Percentiles rank a stretch among this genome's conserved stretches.
Conservation (phyloP, 345 rosid genomes). For the Crucihimalaya himalaica region DNA sequence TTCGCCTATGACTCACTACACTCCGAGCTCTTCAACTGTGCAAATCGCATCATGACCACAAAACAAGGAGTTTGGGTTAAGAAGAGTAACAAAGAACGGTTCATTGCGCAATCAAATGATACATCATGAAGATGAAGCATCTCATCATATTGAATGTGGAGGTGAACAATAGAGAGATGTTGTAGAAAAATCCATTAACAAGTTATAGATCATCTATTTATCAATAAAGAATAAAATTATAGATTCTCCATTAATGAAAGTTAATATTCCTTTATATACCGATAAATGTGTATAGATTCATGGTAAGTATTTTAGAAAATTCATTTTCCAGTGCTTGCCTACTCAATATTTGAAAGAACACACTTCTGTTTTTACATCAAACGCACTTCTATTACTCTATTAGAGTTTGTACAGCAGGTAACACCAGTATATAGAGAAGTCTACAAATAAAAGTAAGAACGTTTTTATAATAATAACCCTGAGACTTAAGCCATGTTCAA, state of each 20-base stretch:
- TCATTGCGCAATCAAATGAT: not conserved
- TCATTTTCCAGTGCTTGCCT: not conserved
- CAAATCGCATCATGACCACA: constrained; percentile 19
- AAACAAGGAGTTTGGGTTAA: constrained; percentile 27
- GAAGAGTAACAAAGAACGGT: constrained; percentile 15
- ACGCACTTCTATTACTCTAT: not conserved
- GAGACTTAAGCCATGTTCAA: no score
- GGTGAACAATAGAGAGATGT: not conserved
- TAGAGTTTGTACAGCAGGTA: not conserved
- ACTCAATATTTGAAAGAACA: not conserved
- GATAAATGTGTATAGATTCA: not conserved
- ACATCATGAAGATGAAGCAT: constrained; percentile 15
- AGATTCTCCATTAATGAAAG: not conserved
- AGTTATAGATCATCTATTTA: not conserved
- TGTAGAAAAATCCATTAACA: not conserved
- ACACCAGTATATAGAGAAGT: not conserved
- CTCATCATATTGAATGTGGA: constrained; percentile 20
- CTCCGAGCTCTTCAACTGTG: constrained; percentile 22
- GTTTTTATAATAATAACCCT: no score
- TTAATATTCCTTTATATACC: not conserved
- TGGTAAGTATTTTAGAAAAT: not conserved
- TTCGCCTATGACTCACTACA: constrained; percentile 26
- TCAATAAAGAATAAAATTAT: not conserved
- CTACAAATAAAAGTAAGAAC: not conserved
- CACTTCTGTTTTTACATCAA: not conserved